A percentile compares a stretch with the other conserved stretches of the same genome.
These are phyloP conservation scores for Mytilinidion resinicola DNA, from an alignment of 495 filamentous ascomycete species.

Conservation along the genomic window DNA sequence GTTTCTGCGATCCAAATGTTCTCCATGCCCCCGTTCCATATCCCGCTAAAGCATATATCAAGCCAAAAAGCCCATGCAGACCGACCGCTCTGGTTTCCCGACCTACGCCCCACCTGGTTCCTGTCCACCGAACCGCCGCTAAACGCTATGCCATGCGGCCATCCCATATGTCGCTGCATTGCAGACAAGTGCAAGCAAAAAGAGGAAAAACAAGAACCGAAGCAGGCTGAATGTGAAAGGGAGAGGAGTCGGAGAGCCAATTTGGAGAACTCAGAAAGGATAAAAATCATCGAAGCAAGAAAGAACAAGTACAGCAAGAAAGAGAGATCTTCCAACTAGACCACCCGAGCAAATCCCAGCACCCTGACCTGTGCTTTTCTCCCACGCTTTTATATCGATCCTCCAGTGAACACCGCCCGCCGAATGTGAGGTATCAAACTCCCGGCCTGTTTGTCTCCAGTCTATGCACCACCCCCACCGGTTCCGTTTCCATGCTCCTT, in stretches of 20 bases:
- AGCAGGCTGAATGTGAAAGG: too few relatives aligned
- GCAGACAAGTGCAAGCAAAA: neutral
- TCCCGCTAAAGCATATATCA: too few relatives aligned
- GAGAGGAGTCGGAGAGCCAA: neutral
- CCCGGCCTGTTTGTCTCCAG: neutral
- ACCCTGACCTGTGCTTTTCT: neutral
- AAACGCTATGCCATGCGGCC: constrained; percentile 1
- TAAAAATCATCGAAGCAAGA: neutral
- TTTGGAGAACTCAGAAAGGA: neutral
- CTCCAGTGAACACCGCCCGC: neutral
- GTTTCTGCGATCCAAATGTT: too few relatives aligned
- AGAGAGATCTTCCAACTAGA: too few relatives aligned
- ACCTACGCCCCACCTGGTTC: constrained; percentile 2
- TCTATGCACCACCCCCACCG: neutral
- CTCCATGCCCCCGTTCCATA: too few relatives aligned
- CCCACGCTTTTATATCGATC: constrained; percentile 1
- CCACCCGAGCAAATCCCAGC: neutral
- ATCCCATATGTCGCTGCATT: neutral
- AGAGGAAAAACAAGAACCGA: neutral
- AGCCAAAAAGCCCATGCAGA: too few relatives aligned
- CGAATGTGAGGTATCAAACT: constrained; percentile 1
- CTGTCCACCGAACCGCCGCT: constrained; percentile 5
- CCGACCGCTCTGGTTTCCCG: neutral
- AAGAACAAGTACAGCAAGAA: too few relatives aligned
- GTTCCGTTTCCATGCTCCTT: neutral